A percentile compares a stretch with the other conserved stretches of the same genome.
phyloP scores from a whole-genome alignment of 2,329 filamentous ascomycete genomes.

The Ophiosphaerella narmari region DNA sequence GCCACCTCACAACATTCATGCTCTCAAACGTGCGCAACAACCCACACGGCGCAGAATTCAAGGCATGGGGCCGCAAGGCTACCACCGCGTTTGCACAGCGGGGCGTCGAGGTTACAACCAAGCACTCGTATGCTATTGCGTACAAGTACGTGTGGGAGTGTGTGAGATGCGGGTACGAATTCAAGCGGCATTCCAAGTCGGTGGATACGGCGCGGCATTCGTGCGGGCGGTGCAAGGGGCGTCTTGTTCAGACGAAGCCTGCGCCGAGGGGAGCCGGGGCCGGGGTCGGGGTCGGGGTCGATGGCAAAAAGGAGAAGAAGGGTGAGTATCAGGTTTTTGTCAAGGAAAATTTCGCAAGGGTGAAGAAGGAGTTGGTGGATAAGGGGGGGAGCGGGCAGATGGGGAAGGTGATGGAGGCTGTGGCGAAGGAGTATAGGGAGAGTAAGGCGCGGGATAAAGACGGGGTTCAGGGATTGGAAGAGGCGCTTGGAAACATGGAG shows the following conservation, averaged over 20 bases:
- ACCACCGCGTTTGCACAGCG: conserved; percentile 62
- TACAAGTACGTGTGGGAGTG: conserved; percentile 93
- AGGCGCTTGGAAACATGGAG: conserved; percentile 32
- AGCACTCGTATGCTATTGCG: conserved; percentile 86
- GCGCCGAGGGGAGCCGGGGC: conserved; percentile 59
- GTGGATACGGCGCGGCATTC: conserved; percentile 73
- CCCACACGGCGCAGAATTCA: conserved; percentile 85
- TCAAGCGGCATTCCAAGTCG: conserved; percentile 83
- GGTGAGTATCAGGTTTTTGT: conserved; percentile 64
- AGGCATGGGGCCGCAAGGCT: conserved; percentile 65
- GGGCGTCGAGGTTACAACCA: conserved; percentile 81
- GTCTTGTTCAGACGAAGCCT: conserved; percentile 78
- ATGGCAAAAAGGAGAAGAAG: conserved; percentile 39
- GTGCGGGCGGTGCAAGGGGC: conserved; percentile 75
- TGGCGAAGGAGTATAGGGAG: conserved; percentile 66
- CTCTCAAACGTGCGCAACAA: conserved; percentile 73
- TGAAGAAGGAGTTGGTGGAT: conserved; percentile 47
- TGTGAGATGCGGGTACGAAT: conserved; percentile 68
- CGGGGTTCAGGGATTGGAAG: conserved; percentile 13
- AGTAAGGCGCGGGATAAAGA: conserved; percentile 43
- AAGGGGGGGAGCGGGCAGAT: conserved; percentile 55
- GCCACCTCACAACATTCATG: conserved; percentile 92
- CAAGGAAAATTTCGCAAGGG: conserved; percentile 68
- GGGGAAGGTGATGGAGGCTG: conserved; percentile 70
- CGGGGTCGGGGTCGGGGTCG: conserved; percentile 9